phyloP scores from a whole-genome alignment of 345 rosid species.

The Ceriops zippeliana region DNA sequence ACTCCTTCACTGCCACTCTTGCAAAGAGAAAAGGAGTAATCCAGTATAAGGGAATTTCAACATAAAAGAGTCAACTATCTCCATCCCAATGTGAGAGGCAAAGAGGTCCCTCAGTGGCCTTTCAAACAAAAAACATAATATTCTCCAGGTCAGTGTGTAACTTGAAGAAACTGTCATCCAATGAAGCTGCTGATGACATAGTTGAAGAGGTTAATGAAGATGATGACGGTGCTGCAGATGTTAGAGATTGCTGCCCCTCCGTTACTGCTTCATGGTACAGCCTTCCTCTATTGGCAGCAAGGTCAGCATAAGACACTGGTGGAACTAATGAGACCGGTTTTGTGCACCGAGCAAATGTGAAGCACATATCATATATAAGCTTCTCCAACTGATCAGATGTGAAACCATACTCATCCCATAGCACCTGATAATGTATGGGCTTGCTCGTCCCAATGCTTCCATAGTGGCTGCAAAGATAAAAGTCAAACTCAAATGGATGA shows the following conservation, averaged over 20 bases:
- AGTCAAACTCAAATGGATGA: conserved; percentile 72
- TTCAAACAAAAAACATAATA: conserved; percentile 70
- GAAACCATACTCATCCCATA: conserved; percentile 71
- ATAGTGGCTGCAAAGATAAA: conserved; percentile 73
- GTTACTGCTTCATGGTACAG: conserved; percentile 58
- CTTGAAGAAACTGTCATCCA: conserved; percentile 45
- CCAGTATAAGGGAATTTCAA: conserved; percentile 34
- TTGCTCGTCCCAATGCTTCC: conserved; percentile 85
- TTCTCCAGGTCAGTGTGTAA: conserved; percentile 61
- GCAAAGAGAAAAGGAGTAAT: conserved; percentile 32
- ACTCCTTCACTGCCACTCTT: conserved; percentile 33
- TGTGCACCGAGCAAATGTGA: conserved; percentile 83
- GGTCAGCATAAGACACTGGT: conserved; percentile 80
- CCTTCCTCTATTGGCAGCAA: conserved; percentile 76
- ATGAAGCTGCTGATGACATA: conserved; percentile 31
- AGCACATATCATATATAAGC: conserved; percentile 74
- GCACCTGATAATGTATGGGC: conserved; percentile 72
- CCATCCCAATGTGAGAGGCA: background rate
- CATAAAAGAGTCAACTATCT: conserved; percentile 3
- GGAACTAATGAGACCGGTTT: conserved; percentile 82
- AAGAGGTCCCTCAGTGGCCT: background rate
- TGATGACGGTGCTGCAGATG: conserved; percentile 39
- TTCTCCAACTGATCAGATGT: conserved; percentile 62
- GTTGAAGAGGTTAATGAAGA: conserved; percentile 41
- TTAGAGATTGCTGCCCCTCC: conserved; percentile 37